Evolutionary conservation across 495 filamentous ascomycete genomes (phyloP).

Genomic region (Arthonia radiata): DNA sequence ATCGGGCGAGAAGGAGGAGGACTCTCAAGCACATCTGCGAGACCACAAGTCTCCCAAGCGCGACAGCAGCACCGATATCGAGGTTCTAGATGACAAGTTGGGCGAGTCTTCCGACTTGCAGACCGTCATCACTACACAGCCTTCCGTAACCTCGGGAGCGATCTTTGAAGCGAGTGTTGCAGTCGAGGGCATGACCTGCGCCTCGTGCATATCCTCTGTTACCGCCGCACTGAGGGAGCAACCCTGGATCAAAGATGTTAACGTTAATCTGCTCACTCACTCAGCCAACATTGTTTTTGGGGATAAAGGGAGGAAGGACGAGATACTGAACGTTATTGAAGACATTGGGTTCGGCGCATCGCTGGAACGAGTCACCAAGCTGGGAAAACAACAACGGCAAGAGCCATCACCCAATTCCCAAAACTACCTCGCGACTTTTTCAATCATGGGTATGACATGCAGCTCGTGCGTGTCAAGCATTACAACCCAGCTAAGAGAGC

Average conservation of each 20-base stretch:
- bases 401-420: conserved; percentile 2
- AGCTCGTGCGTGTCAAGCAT: conserved; percentile 32
- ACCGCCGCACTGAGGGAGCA: conserved; percentile 35
- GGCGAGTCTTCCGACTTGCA: conserved; percentile 16
- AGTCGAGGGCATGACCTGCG: conserved; percentile 70
- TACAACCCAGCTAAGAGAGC: conserved; percentile 21
- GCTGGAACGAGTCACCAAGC: conserved; percentile 19
- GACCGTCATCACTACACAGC: no score
- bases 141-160: no score
- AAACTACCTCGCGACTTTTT: conserved; percentile 20
- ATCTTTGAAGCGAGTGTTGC: conserved; percentile 39
- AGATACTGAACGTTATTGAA: conserved; percentile 46
- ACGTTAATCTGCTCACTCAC: conserved; percentile 48
- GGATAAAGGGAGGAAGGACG: conserved; percentile 21
- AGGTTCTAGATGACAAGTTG: conserved; percentile 4
- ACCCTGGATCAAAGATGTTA: conserved; percentile 34
- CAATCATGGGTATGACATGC: conserved; percentile 42
- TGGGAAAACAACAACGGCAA: background rate
- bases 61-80: background rate
- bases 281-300: conserved; percentile 23
- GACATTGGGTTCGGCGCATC: conserved; percentile 56
- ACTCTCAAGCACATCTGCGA: background rate
- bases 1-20: background rate
- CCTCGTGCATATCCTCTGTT: conserved; percentile 42
- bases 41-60: background rate